Evolutionary conservation across 768 basidiomycete genomes (phyloP).

Genomic region (Tylopilus sp.): DNA sequence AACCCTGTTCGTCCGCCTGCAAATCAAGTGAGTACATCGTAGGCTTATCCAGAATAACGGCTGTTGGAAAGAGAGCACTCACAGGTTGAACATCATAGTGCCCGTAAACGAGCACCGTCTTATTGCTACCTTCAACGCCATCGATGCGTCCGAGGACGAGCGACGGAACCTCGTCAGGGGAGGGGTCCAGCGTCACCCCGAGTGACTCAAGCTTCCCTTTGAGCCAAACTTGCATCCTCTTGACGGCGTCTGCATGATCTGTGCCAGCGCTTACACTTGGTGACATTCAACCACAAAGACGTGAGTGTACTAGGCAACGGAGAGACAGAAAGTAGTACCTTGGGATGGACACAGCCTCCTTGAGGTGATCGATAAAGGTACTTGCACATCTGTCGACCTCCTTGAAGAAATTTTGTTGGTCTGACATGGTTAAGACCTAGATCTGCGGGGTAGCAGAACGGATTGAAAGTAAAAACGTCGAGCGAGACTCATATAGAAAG

Average conservation of each 20-base stretch:
- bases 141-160: background rate
- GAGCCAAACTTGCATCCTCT: background rate
- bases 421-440: background rate
- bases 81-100: conserved; percentile 93
- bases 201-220: background rate
- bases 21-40: background rate
- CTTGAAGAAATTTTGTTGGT: background rate
- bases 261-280: background rate
- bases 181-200: background rate
- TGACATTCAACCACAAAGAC: background rate
- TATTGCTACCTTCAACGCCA: background rate
- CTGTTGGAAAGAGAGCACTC: conserved; percentile 16
- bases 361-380: background rate
- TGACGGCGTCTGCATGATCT: background rate
- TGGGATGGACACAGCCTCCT: background rate
- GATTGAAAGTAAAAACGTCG: background rate
- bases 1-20: background rate
- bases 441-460: background rate
- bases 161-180: background rate
- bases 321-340: background rate
- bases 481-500: background rate
- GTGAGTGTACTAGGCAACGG: background rate
- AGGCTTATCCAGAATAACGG: background rate
- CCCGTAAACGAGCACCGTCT: conserved; percentile 81
- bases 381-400: background rate